Conservation (phyloP, 75 land plant genomes). For the Sequoia sempervirens region DNA sequence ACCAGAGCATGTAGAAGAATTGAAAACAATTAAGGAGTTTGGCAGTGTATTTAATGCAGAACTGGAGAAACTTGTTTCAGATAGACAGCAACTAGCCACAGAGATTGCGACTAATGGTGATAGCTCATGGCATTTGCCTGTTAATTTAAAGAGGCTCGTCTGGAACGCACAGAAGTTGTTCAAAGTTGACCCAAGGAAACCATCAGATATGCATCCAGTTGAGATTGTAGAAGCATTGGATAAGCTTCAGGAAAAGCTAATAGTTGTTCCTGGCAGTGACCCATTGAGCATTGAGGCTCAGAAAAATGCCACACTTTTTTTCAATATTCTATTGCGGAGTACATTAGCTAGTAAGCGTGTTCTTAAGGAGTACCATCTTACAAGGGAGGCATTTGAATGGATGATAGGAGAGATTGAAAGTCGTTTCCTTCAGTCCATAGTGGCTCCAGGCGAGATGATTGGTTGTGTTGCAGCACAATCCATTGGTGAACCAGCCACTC, state of each 20-base stretch:
- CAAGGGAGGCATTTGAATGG: constrained; percentile 98
- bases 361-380: constrained; percentile 81
- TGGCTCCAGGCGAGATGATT: constrained; percentile 99
- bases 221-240: constrained; percentile 93
- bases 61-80: constrained; percentile 74
- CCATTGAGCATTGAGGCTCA: constrained; percentile 88
- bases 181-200: constrained; percentile 73
- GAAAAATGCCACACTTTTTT: constrained; percentile 94
- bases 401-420: constrained; percentile 96
- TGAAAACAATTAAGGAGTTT: constrained; percentile 76
- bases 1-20: constrained; percentile 77
- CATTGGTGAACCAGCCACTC: constrained; percentile 58
- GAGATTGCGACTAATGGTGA: constrained; percentile 92
- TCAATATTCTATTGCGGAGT: constrained; percentile 87
- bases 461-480: constrained; percentile 72
- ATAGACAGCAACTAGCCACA: constrained; percentile 70
- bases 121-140: constrained; percentile 79
- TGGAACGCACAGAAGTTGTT: constrained; percentile 93
- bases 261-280: constrained; percentile 27
- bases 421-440: constrained; percentile 89
- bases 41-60: constrained; percentile 92
- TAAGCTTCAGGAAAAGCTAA: constrained; percentile 76
- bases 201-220: constrained; percentile 94
- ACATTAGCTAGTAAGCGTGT: constrained; percentile 95
- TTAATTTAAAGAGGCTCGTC: constrained; percentile 85